phyloP scores from a whole-genome alignment of 2,329 filamentous ascomycete genomes.

The Fusarium sp. region DNA sequence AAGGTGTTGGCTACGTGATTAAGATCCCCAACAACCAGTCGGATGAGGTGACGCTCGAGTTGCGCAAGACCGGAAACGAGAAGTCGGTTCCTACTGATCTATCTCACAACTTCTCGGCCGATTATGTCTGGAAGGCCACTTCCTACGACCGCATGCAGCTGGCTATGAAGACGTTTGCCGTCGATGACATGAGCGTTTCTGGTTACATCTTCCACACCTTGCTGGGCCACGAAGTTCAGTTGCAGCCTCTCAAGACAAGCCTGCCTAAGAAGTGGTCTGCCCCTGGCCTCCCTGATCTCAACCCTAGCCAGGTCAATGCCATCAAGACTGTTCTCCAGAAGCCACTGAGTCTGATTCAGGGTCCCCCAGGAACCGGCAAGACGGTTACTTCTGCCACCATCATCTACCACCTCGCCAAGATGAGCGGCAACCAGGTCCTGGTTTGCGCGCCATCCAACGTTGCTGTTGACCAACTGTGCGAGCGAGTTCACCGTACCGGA shows the following conservation, averaged over 20 bases:
- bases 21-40: slow-evolving; percentile 99
- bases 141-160: slow-evolving; percentile 99
- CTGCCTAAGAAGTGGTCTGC: slow-evolving; percentile 98
- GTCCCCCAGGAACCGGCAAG: slow-evolving; percentile 96
- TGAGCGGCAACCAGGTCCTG: slow-evolving; percentile 92
- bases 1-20: slow-evolving; percentile 98
- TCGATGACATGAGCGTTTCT: slow-evolving; percentile 98
- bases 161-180: slow-evolving; percentile 98
- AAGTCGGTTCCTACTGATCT: slow-evolving; percentile 96
- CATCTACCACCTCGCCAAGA: slow-evolving; percentile 96
- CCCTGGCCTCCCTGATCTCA: slow-evolving; percentile 92
- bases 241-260: slow-evolving; percentile 94
- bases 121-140: slow-evolving; percentile 99
- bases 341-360: slow-evolving; percentile 94
- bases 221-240: slow-evolving; percentile 92
- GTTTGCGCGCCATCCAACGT: slow-evolving; percentile 99
- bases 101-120: slow-evolving; percentile 97
- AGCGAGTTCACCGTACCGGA: slow-evolving; percentile 93
- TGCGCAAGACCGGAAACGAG: slow-evolving; percentile 94
- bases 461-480: slow-evolving; percentile 96
- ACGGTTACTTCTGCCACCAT: slow-evolving; percentile 98
- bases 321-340: slow-evolving; percentile 96
- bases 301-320: slow-evolving; percentile 94
- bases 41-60: slow-evolving; percentile 94
- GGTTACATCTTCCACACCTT: slow-evolving; percentile 99